Evolutionary conservation across 768 basidiomycete species (phyloP).

Genomic region (Mycena leptocephala): DNA sequence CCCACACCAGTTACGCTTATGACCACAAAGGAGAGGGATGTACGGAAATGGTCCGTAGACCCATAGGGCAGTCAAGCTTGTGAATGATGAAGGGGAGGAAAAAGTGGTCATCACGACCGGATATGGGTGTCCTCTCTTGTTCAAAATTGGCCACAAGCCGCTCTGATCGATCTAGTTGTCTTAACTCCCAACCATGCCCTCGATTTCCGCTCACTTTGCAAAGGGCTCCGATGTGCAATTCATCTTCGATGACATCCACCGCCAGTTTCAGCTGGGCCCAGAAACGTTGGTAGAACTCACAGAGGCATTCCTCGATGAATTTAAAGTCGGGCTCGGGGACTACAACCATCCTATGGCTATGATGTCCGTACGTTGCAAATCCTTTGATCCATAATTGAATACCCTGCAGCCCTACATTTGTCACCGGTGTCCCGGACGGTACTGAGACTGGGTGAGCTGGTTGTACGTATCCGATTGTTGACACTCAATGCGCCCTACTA

Average conservation of each 20-base stretch:
- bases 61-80: no score
- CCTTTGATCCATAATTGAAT: neutral
- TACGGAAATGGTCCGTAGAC: no score
- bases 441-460: conserved; percentile 88
- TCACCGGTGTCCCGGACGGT: conserved; percentile 96
- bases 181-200: conserved; percentile 50
- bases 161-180: neutral
- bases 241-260: conserved; percentile 77
- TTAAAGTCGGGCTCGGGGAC: conserved; percentile 77
- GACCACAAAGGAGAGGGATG: no score
- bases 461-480: neutral
- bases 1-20: no score
- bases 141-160: no score
- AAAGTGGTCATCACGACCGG: no score
- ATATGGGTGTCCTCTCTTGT: no score
- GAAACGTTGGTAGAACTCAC: conserved; percentile 80
- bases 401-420: conserved; percentile 86
- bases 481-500: conserved; percentile 47
- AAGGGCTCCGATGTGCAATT: conserved; percentile 56
- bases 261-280: conserved; percentile 79
- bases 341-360: conserved; percentile 93
- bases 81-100: no score
- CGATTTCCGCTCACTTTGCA: conserved; percentile 60
- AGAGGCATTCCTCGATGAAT: conserved; percentile 85
- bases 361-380: conserved; percentile 72